Conservation (phyloP, 2,329 filamentous ascomycete genomes). For the Botrytis elliptica region DNA sequence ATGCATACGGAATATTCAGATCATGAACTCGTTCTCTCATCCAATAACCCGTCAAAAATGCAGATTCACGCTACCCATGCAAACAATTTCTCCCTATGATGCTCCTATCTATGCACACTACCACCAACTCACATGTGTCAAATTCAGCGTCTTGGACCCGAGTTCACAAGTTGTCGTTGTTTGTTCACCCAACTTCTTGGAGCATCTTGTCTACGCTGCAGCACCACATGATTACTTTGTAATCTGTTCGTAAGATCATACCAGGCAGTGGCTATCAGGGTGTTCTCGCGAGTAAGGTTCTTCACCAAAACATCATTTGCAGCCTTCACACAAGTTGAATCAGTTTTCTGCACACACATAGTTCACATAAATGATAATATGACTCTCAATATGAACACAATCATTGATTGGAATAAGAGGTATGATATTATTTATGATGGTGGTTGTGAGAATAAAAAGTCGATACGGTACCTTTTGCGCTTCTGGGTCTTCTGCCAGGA, state of each 20-base stretch:
- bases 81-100: not conserved
- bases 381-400: slow-evolving; percentile 7
- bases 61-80: slow-evolving; percentile 9
- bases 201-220: slow-evolving; percentile 71
- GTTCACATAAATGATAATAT: slow-evolving; percentile 17
- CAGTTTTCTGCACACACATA: slow-evolving; percentile 22
- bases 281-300: slow-evolving; percentile 74
- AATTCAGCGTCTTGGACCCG: slow-evolving; percentile 33
- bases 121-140: not conserved
- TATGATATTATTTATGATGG: slow-evolving; percentile 13
- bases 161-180: slow-evolving; percentile 69
- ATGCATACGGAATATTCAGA: slow-evolving; percentile 12
- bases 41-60: slow-evolving; percentile 8
- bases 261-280: slow-evolving; percentile 79
- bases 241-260: slow-evolving; percentile 76
- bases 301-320: slow-evolving; percentile 40
- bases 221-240: slow-evolving; percentile 78
- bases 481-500: slow-evolving; percentile 33
- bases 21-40: slow-evolving; percentile 18
- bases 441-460: slow-evolving; percentile 24
- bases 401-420: slow-evolving; percentile 17
- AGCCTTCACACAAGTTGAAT: slow-evolving; percentile 31
- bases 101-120: not conserved
- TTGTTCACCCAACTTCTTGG: slow-evolving; percentile 83
- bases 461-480: slow-evolving; percentile 37